Percentiles rank a stretch among this genome's conserved stretches.
Conservation (phyloP, 1,284 basidiomycete species). For the Ustilago lituana region DNA sequence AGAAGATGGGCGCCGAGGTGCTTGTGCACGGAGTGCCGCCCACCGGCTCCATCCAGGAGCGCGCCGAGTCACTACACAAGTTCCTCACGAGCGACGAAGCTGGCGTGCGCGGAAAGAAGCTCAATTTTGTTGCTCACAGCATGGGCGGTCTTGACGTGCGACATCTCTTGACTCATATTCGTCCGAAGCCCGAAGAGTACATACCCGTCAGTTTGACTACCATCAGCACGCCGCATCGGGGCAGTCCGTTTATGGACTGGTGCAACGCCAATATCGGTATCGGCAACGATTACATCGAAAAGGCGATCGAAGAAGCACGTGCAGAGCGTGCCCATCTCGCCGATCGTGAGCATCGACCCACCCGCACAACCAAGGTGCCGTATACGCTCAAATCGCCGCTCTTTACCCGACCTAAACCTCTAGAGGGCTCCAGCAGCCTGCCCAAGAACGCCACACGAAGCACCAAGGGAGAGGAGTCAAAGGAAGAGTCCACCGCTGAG, state of each 20-base stretch:
- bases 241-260: constrained; percentile 99
- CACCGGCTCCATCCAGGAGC: constrained; percentile 87
- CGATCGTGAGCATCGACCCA: constrained; percentile 22
- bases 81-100: constrained; percentile 76
- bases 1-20: constrained; percentile 88
- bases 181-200: constrained; percentile 77
- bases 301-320: constrained; percentile 53
- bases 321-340: constrained; percentile 27
- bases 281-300: constrained; percentile 63
- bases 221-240: constrained; percentile 91
- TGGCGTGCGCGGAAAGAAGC: constrained; percentile 73
- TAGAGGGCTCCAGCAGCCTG: constrained; percentile 27
- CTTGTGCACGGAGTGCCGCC: constrained; percentile 94
- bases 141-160: constrained; percentile 76
- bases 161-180: constrained; percentile 85
- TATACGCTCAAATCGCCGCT: constrained; percentile 63
- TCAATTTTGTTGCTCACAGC: constrained; percentile 95
- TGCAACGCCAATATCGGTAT: constrained; percentile 71
- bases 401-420: constrained; percentile 52
- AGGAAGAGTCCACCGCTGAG: constrained; percentile 19
- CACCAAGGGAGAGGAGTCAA: constrained; percentile 11
- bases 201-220: constrained; percentile 86
- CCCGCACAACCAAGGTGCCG: constrained; percentile 40
- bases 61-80: constrained; percentile 81
- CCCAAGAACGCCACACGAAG: constrained; percentile 13